Conservation (phyloP, 352 stramenopile species). For the Pythium pyrilobum region DNA sequence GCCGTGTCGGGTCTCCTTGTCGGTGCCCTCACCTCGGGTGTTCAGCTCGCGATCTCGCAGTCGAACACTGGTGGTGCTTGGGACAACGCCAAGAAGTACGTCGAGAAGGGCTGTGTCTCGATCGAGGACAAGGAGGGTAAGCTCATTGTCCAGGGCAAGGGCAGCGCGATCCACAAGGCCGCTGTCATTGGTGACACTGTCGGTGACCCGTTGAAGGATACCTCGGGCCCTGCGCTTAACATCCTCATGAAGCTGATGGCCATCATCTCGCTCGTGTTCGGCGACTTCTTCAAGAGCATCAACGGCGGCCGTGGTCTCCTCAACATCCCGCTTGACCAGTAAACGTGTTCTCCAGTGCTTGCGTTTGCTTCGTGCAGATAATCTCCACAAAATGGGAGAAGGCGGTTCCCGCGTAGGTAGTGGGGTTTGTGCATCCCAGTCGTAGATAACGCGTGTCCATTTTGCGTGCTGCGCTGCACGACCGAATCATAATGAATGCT, state of each 20-base stretch:
- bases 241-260: conserved; percentile 99
- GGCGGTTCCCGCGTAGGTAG: conserved; percentile 1
- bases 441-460: neutral
- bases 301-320: conserved; percentile 94
- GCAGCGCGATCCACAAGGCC: conserved; percentile 98
- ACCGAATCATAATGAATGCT: too few relatives aligned
- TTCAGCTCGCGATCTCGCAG: conserved; percentile 99
- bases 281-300: conserved; percentile 98
- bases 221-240: conserved; percentile 98
- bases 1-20: conserved; percentile 97
- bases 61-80: conserved; percentile 99
- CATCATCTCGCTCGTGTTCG: conserved; percentile 99
- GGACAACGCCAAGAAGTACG: conserved; percentile 99
- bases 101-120: conserved; percentile 94
- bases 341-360: conserved; percentile 14
- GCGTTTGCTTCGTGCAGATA: conserved; percentile 2
- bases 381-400: neutral
- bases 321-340: conserved; percentile 62
- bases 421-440: neutral
- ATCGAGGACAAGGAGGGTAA: conserved; percentile 90
- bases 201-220: conserved; percentile 99
- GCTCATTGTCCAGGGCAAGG: conserved; percentile 91
- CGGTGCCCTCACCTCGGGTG: conserved; percentile 92
- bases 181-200: conserved; percentile 98
- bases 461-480: too few relatives aligned